Evolutionary conservation across 805 yeast species (phyloP).

Genomic region (Blastobotrys terrestris): DNA sequence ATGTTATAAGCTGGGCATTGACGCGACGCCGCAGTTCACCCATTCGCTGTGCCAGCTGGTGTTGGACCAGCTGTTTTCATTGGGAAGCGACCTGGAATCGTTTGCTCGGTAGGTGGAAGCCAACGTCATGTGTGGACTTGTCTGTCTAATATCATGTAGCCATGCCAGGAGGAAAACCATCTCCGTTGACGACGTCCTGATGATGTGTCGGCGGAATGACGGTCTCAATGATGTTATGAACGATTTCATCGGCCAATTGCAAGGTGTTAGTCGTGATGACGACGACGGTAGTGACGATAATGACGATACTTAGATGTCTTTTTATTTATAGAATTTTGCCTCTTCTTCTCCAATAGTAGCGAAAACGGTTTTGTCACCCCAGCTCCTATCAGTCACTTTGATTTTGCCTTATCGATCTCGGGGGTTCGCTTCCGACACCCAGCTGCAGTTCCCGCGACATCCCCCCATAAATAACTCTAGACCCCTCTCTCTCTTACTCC

Average conservation of each 20-base stretch:
- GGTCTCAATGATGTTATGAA: slow-evolving; percentile 22
- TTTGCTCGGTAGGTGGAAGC: slow-evolving; percentile 24
- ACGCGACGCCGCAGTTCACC: slow-evolving; percentile 28
- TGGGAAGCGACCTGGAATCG: slow-evolving; percentile 26
- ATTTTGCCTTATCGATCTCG: no score
- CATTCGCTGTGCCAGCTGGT: slow-evolving; percentile 30
- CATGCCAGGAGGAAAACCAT: slow-evolving; percentile 28
- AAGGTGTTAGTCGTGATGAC: background rate
- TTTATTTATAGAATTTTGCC: no score
- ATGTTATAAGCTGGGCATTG: slow-evolving; percentile 17
- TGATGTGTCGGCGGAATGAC: slow-evolving; percentile 29
- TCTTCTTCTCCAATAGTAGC: no score
- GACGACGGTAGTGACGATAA: background rate
- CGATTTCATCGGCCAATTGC: slow-evolving; percentile 15
- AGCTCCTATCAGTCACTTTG: no score
- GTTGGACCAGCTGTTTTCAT: slow-evolving; percentile 25
- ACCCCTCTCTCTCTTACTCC: no score
- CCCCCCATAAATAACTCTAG: no score
- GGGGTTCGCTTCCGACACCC: no score
- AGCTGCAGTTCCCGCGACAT: no score
- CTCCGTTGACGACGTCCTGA: slow-evolving; percentile 24
- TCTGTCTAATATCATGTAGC: slow-evolving; percentile 9
- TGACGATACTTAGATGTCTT: no score
- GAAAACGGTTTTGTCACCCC: no score
- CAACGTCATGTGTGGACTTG: background rate